Percentiles rank a stretch among this genome's conserved stretches.
Conservation (phyloP, 805 yeast species). For the Myxozyma kluyveri region DNA sequence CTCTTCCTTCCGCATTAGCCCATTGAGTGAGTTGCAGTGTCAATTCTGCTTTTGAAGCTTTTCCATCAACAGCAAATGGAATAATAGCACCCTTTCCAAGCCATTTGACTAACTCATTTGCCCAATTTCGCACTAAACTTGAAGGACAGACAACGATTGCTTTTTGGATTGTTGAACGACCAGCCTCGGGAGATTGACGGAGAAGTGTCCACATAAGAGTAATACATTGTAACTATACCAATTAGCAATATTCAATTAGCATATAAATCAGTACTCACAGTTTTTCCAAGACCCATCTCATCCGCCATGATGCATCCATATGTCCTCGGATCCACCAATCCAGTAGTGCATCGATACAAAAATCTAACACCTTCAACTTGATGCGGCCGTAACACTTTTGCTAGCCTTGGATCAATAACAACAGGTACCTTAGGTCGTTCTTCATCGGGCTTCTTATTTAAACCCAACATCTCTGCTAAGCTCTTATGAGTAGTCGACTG, state of each 20-base stretch:
- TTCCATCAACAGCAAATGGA: slow-evolving; percentile 91
- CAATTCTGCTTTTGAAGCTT: slow-evolving; percentile 54
- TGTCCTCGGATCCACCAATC: slow-evolving; percentile 61
- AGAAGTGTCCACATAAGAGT: slow-evolving; percentile 89
- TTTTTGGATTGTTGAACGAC: slow-evolving; percentile 76
- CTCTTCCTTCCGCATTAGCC: slow-evolving; percentile 85
- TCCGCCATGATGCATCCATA: slow-evolving; percentile 98
- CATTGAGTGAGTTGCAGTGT: slow-evolving; percentile 69
- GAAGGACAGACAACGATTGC: slow-evolving; percentile 95
- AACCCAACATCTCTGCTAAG: slow-evolving; percentile 77
- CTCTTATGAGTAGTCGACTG: slow-evolving; percentile 50
- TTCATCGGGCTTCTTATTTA: slow-evolving; percentile 47
- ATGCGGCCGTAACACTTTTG: slow-evolving; percentile 87
- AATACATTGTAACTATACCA: slow-evolving; percentile 63
- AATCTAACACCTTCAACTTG: slow-evolving; percentile 95
- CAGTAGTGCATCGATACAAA: slow-evolving; percentile 85
- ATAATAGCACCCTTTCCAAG: slow-evolving; percentile 86
- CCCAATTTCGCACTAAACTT: slow-evolving; percentile 92
- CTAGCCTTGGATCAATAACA: slow-evolving; percentile 84
- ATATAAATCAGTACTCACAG: slow-evolving; percentile 37
- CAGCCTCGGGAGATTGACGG: slow-evolving; percentile 82
- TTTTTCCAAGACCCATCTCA: slow-evolving; percentile 93
- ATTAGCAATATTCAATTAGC: background rate
- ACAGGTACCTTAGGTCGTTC: slow-evolving; percentile 87
- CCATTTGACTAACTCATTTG: slow-evolving; percentile 93